Percentiles rank a stretch among this genome's conserved stretches.
phyloP scores from a whole-genome alignment of 306 rosid species.

The Citrullus mucosospermus region DNA sequence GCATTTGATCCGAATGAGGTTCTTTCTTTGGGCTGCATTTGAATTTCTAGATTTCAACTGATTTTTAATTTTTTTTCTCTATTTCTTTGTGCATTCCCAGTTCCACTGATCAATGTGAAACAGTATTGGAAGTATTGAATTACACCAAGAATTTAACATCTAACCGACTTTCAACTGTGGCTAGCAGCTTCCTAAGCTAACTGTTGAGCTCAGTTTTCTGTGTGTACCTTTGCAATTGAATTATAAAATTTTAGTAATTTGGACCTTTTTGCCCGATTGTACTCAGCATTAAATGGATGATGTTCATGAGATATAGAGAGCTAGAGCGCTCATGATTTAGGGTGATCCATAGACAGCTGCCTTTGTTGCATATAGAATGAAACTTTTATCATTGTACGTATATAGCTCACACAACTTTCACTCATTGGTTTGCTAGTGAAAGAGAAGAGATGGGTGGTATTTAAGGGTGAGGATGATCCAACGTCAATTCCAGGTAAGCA shows the following conservation, averaged over 20 bases:
- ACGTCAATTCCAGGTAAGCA: constrained; percentile 77
- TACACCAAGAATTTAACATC: neutral
- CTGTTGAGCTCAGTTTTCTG: neutral
- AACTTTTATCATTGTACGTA: neutral
- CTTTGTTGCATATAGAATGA: neutral
- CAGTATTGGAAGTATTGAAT: neutral
- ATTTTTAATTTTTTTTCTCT: no score
- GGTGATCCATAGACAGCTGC: neutral
- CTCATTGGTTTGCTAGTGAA: constrained; percentile 45
- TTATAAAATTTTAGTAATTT: neutral
- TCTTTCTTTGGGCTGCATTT: neutral
- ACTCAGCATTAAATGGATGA: neutral
- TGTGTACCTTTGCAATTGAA: neutral
- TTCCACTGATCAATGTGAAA: neutral
- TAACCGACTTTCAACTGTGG: neutral
- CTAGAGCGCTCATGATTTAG: neutral
- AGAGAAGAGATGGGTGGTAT: constrained; percentile 94
- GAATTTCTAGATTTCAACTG: neutral
- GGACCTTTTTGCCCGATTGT: neutral
- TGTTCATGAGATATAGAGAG: neutral
- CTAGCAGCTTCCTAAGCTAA: neutral
- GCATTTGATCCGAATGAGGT: neutral
- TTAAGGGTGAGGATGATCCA: constrained; percentile 86
- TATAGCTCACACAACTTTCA: neutral
- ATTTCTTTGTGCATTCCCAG: neutral